A percentile compares a stretch with the other conserved stretches of the same genome.
Evolutionary conservation across 768 basidiomycete species (phyloP).

Genomic region (Suillus bovinus): DNA sequence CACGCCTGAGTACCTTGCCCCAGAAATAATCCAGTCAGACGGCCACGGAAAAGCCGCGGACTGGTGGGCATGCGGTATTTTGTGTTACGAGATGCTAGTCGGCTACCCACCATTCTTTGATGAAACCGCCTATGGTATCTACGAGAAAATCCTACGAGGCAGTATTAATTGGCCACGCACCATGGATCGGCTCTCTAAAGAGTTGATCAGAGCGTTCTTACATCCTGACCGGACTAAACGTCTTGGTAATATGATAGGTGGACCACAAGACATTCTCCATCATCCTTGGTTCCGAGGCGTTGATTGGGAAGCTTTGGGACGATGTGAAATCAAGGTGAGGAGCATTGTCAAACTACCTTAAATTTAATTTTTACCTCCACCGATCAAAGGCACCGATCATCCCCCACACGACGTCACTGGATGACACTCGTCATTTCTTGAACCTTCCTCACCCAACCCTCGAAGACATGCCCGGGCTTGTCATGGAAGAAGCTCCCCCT

Average conservation of each 20-base stretch:
- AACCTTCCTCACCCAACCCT: conserved; percentile 72
- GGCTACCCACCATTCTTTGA: conserved; percentile 99
- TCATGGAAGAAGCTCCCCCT: conserved; percentile 59
- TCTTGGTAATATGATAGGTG: conserved; percentile 90
- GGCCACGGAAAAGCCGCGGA: conserved; percentile 98
- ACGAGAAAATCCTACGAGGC: conserved; percentile 93
- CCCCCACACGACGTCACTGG: conserved; percentile 74
- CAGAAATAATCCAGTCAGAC: conserved; percentile 96
- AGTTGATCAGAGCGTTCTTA: conserved; percentile 85
- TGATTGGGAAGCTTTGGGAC: conserved; percentile 87
- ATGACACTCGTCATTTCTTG: conserved; percentile 87
- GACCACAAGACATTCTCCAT: conserved; percentile 85
- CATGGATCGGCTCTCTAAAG: conserved; percentile 87
- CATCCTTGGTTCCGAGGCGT: conserved; percentile 97
- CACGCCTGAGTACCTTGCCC: conserved; percentile 95
- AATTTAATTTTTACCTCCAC: conserved; percentile 13
- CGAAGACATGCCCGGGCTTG: conserved; percentile 81
- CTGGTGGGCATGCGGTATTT: conserved; percentile 98
- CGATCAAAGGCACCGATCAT: conserved; percentile 76
- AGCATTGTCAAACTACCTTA: conserved; percentile 3
- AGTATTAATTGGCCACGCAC: conserved; percentile 89
- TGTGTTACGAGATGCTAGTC: conserved; percentile 98
- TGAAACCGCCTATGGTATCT: conserved; percentile 96
- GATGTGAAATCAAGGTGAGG: conserved; percentile 81
- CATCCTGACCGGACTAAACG: conserved; percentile 91